phyloP scores from a whole-genome alignment of 176 grass and related monocot species.

The Zea luxurians region DNA sequence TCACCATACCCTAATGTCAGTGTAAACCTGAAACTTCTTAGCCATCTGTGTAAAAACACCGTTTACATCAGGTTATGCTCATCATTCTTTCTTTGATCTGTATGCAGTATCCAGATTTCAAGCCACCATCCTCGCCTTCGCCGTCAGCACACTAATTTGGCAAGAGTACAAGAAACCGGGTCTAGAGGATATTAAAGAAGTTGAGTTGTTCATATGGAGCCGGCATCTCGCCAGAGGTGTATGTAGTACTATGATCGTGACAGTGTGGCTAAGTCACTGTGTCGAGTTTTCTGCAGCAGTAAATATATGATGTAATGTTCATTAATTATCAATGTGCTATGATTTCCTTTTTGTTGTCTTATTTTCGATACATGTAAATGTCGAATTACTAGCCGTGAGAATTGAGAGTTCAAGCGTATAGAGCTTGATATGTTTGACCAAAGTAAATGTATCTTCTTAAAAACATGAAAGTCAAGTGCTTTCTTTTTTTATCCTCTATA shows the following conservation, averaged over 20 bases:
- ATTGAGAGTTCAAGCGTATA: slow-evolving; percentile 8
- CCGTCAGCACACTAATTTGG: slow-evolving; percentile 63
- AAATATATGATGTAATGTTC: slow-evolving; percentile 23
- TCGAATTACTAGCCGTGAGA: slow-evolving; percentile 29
- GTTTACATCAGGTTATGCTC: background rate
- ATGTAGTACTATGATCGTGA: slow-evolving; percentile 2
- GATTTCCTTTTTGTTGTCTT: background rate
- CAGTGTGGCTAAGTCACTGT: background rate
- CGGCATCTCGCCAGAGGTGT: background rate
- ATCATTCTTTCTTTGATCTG: slow-evolving; percentile 28
- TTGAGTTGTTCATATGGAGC: slow-evolving; percentile 34
- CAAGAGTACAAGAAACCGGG: slow-evolving; percentile 27
- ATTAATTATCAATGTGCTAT: background rate
- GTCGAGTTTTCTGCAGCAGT: slow-evolving; percentile 39
- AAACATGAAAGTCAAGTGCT: background rate
- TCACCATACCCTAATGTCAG: slow-evolving; percentile 85
- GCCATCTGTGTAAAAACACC: background rate
- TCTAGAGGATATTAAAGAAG: slow-evolving; percentile 24
- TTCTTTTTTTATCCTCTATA: background rate
- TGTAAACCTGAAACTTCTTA: slow-evolving; percentile 18
- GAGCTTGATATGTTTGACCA: slow-evolving; percentile 18
- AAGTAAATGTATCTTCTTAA: slow-evolving; percentile 21
- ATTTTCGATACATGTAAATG: slow-evolving; percentile 27
- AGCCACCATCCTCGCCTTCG: slow-evolving; percentile 83
- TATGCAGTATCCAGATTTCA: slow-evolving; percentile 89